Evolutionary conservation across 441 rosid genomes (phyloP), one percentile per base, ranked within the genome.

Genomic region (Bocquillonia castaneifolia): DNA sequence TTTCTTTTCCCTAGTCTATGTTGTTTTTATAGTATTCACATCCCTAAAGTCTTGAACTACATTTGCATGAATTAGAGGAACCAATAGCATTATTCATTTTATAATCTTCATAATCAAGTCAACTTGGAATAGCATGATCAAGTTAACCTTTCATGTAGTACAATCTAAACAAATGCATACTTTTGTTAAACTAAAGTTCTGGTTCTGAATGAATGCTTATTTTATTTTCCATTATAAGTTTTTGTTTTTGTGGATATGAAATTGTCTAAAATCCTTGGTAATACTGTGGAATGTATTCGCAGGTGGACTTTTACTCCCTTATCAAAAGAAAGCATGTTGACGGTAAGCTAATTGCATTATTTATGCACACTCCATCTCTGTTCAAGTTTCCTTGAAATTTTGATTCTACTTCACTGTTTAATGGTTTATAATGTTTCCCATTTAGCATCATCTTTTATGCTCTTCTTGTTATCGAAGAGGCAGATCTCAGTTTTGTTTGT

Each of bases 241-340:
- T 63, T 55, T 28, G 8, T 54, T 44, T 10, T 37, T 25, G 36
- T 23, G 26, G n/a, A 60, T 60, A 1, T 15, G 29, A 20, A 32
- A 12, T 59, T 68, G 31, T 28, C 22, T 53, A 9, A 34, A 48
- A 34, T 34, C 52, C 47, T 31, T 60, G 63, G 17, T 59, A 54
- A 14, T 68, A 25, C n/a, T 59, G 29, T 59, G 73, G 23, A 74
- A 72, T 75, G 72, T 62, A 59, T 57, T 69, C 60, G 28, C 91
- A 91, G 99, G 76, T 94, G 99, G 97, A 78, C 83, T 2, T 94
- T 94, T 75, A 78, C 88, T 67, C 99, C 97, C 0, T 78, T 91
- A 65, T 67, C 85, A 0, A 88, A 85, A 79, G 97, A 93, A 60
- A 84, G 86, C 66, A 88, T 91, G 92, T 72, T 89, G 28, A 73